Evolutionary conservation across 768 basidiomycete genomes (phyloP).

Genomic region (Auriscalpium vulgare): DNA sequence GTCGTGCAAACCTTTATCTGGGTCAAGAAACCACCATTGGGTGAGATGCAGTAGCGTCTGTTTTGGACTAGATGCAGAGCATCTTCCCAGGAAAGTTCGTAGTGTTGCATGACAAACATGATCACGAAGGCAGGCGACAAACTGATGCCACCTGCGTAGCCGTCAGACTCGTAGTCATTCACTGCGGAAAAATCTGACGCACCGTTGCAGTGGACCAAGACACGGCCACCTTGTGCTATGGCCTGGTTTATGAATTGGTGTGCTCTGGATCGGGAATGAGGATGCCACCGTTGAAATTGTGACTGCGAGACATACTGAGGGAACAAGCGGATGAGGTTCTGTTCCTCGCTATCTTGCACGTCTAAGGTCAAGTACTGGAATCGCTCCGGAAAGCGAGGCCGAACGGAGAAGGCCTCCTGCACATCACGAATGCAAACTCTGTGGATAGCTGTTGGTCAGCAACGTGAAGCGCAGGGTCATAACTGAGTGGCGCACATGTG

Average conservation of each 20-base stretch:
- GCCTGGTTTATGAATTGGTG: slow-evolving; percentile 70
- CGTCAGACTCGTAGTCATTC: not conserved
- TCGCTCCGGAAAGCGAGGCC: slow-evolving; percentile 72
- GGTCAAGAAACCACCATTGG: slow-evolving; percentile 84
- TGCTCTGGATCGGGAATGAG: slow-evolving; percentile 38
- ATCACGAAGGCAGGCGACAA: slow-evolving; percentile 85
- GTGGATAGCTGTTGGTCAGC: not conserved
- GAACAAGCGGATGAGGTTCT: slow-evolving; percentile 88
- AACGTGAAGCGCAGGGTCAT: not conserved
- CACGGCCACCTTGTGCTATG: slow-evolving; percentile 58
- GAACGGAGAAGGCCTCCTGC: slow-evolving; percentile 86
- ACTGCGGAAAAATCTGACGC: slow-evolving; percentile 12
- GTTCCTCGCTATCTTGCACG: slow-evolving; percentile 89
- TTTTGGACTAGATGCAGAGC: slow-evolving; percentile 86
- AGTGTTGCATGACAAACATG: slow-evolving; percentile 89
- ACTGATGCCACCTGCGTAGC: slow-evolving; percentile 66
- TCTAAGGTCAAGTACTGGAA: slow-evolving; percentile 78
- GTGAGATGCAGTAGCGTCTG: slow-evolving; percentile 87
- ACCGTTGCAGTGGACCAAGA: slow-evolving; percentile 90
- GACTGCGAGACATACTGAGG: slow-evolving; percentile 48
- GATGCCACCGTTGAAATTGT: not conserved
- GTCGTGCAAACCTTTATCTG: slow-evolving; percentile 71
- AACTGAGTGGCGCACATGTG: slow-evolving; percentile 54
- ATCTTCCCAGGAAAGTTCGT: slow-evolving; percentile 78
- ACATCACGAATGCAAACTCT: slow-evolving; percentile 86